Evolutionary conservation across 305 asterid genomes (phyloP), one percentile per base, ranked within the genome.

Genomic region (Fraxinus ornus): DNA sequence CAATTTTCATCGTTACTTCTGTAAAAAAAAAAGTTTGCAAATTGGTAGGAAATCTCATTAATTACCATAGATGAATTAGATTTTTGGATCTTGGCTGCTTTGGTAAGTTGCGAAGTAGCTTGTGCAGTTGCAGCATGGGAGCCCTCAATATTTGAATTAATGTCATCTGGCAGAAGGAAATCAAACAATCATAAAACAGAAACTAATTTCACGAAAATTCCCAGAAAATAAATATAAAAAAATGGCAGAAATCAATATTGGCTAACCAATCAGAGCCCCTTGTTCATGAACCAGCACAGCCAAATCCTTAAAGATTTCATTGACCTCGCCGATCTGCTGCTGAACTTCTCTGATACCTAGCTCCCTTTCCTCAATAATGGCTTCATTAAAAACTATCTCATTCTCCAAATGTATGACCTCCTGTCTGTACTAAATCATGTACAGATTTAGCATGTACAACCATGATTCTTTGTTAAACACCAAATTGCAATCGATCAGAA

Each of bases 261-360:
- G 81, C 88, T 76, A 37, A 92, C 97, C 97, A 77, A 92, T 90
- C 86, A 85, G 79, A 75, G 87, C 78, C 85, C 97, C 97, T 88
- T 92, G 97, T 70, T 86, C 90, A 1, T 87, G 88, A 79, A 92
- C 91, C 80, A 92, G 88, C 78, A 86, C 86, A 19, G 94, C 95
- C 81, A 92, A 84, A 84, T 91, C 97, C 84, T 81, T 91, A 87
- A 92, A 90, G 83, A 89, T 87, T 86, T 91, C 97, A 82, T 85
- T 87, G 76, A 92, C 93, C 87, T 92, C 94, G 9, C 89, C 90
- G 33, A 92, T 91, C 64, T 90, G 93, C 80, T 85, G 88, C 83
- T 91, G 93, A 78, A 92, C 86, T 85, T 92, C 97, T 77, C 84
- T 87, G 78, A 92, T 91, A 17, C 93, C 97, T 81, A 89, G 90